phyloP scores from a whole-genome alignment of 768 basidiomycete species.

The Termitomyces sp. region DNA sequence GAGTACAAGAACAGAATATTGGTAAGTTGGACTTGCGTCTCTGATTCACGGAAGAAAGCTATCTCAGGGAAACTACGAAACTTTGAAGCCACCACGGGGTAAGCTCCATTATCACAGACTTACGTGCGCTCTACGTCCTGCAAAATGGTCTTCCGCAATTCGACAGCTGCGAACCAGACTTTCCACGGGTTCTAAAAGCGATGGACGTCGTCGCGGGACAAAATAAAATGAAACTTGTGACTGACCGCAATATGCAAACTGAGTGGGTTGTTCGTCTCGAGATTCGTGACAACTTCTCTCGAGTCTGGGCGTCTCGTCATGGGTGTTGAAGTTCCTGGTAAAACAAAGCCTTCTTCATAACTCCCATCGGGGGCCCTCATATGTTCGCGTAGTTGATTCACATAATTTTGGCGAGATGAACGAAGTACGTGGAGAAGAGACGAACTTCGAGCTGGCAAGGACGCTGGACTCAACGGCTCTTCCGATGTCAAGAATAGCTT shows the following conservation, averaged over 20 bases:
- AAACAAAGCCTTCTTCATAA: constrained; percentile 60
- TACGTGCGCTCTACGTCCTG: constrained; percentile 97
- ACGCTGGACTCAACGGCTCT: constrained; percentile 55
- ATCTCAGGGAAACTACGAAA: constrained; percentile 87
- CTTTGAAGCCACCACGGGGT: constrained; percentile 4
- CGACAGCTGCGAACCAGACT: constrained; percentile 86
- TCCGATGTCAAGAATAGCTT: constrained; percentile 66
- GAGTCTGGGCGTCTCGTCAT: constrained; percentile 21
- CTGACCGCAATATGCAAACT: constrained; percentile 72
- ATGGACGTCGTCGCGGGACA: neutral
- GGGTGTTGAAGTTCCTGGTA: constrained; percentile 42
- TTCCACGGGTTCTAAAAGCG: constrained; percentile 88
- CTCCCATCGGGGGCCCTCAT: constrained; percentile 85
- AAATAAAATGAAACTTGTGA: neutral
- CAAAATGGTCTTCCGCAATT: constrained; percentile 81
- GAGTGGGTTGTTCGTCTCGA: constrained; percentile 76
- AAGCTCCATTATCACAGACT: constrained; percentile 23
- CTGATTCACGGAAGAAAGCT: constrained; percentile 73
- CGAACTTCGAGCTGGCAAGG: constrained; percentile 27
- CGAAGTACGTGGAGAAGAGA: constrained; percentile 39
- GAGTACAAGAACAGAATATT: constrained; percentile 87
- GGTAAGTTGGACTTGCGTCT: constrained; percentile 74
- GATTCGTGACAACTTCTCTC: constrained; percentile 28
- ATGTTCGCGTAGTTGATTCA: constrained; percentile 53
- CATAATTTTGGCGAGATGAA: constrained; percentile 49